Base-by-base conservation (phyloP, 2,329 filamentous ascomycete genomes). In the Fusarium irregulare region DNA sequence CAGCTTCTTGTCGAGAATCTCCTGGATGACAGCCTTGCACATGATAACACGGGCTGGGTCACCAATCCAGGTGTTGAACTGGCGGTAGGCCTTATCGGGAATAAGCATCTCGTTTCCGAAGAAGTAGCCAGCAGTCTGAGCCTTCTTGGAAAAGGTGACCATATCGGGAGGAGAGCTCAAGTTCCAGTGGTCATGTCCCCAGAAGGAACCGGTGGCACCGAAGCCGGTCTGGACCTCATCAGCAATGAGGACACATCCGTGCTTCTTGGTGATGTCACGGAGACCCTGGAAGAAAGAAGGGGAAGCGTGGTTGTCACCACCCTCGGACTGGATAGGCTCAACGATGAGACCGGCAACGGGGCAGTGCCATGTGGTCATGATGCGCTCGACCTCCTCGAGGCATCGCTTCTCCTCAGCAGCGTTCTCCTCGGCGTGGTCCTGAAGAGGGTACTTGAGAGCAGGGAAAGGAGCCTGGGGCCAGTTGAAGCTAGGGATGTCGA, bases 61-160 rank as follows among this genome's bases (percentile, higher is more conserved):
- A 73, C 92, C 92, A 85, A 94, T 93, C 92, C 92, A 94, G 59
- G 92, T 94, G 83, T 94, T 94, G 83, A 94, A 95, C 82, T 95
- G 92, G 68, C 92, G 88, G 83, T 94, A 94, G 30, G 92, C 90
- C 83, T 93, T 92, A 81, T 94, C 93, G 25, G 92, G 92, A 53
- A 91, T 84, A 53, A 95, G 84, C 46, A 87, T 88, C n/a, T 87
- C 85, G 83, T 94, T 90, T 45, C 91, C 91, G 77, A 88, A 95
- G 83, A 92, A 95, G 84, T 93, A 95, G 5, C 92, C 92, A 14
- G 92, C 92, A 18, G 92, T 92, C 82, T 95, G 92, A 4, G 92
- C 92, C 83, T 95, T 95, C 86, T 95, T 95, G 72, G 88, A 91
- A 83, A 95, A 95, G 28, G 92, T 94, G n/a, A 95, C 92, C 82